Conservation (phyloP, 192 early-diverging fungal genomes). For the Coemansia erecta region DNA sequence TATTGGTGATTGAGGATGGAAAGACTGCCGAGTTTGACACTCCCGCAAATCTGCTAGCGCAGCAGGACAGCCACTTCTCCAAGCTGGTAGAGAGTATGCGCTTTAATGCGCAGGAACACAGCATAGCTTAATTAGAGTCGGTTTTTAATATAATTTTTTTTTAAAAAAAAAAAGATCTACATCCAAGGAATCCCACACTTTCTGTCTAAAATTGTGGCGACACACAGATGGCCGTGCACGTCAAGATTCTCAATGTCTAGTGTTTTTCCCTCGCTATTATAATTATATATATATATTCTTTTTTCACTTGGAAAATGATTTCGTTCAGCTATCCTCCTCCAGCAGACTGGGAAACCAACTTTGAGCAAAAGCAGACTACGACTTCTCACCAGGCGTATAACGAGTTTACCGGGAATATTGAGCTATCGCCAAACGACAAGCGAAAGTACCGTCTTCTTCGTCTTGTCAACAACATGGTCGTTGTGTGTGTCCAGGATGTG, state of each 20-base stretch:
- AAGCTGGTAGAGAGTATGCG: neutral
- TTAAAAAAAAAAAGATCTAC: no score
- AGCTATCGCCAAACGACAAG: conserved; percentile 54
- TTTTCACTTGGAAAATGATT: neutral
- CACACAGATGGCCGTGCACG: no score
- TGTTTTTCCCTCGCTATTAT: neutral
- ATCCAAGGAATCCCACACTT: no score
- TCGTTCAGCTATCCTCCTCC: neutral
- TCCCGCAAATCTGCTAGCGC: conserved; percentile 2
- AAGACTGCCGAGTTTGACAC: conserved; percentile 5
- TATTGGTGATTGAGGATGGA: conserved; percentile 62
- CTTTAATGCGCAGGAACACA: neutral
- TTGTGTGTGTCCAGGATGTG: conserved; percentile 57
- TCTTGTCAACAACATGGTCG: conserved; percentile 57
- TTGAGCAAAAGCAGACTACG: neutral
- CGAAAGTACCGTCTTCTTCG: conserved; percentile 55
- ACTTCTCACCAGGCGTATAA: neutral
- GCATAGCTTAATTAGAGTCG: no score
- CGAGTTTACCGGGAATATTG: conserved; percentile 11
- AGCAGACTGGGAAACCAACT: conserved; percentile 6
- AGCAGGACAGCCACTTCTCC: neutral
- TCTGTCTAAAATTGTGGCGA: no score
- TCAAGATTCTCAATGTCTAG: no score
- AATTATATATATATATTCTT: neutral
- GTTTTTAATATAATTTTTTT: no score